A percentile compares a stretch with the other conserved stretches of the same genome.
Evolutionary conservation across 2,329 filamentous ascomycete genomes (phyloP).

Genomic region (Beauveria sp.): DNA sequence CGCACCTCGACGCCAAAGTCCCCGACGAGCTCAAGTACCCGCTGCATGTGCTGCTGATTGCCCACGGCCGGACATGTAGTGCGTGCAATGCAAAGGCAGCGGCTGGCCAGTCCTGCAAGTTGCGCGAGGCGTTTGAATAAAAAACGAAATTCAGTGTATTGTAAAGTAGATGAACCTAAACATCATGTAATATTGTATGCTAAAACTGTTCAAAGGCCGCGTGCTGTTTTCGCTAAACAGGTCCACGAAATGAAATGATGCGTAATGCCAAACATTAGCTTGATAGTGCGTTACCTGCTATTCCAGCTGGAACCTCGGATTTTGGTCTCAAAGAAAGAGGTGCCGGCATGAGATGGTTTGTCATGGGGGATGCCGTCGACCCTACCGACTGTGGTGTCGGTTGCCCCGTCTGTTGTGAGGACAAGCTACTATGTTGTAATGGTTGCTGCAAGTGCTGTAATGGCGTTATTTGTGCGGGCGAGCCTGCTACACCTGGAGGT

Average conservation of each 20-base stretch:
- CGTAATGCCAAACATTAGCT: neutral
- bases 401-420: neutral
- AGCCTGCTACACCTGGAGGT: neutral
- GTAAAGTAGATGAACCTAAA: neutral
- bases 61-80: constrained; percentile 36
- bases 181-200: neutral
- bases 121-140: neutral
- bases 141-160: neutral
- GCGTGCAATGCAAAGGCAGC: constrained; percentile 32
- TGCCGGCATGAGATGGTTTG: neutral
- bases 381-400: neutral
- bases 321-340: neutral
- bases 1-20: constrained; percentile 40
- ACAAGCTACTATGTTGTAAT: neutral
- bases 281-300: too few relatives aligned
- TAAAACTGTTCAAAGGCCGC: neutral
- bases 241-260: neutral
- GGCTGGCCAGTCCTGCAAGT: neutral
- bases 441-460: neutral
- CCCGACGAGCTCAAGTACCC: constrained; percentile 42
- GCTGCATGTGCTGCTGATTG: constrained; percentile 41
- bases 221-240: neutral
- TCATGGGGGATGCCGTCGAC: neutral
- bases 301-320: neutral
- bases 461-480: neutral